Base-by-base conservation (phyloP, 805 yeast genomes). In the Sugiyamaella smithiae region DNA sequence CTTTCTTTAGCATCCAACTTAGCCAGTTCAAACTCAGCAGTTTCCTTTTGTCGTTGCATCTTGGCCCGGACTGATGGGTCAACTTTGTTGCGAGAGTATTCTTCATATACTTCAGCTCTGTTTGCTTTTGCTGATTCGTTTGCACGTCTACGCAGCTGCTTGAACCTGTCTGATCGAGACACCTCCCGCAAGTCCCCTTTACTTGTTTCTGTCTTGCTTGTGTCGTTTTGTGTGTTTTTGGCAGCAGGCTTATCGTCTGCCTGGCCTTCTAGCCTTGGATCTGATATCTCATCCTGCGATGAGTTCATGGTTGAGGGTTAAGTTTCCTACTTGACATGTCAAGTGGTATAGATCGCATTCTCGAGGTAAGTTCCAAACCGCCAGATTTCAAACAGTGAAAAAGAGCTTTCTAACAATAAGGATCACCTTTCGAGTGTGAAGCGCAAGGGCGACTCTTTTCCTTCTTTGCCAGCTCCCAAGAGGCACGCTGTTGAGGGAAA, bases 1-100 rank as follows among this genome's bases (percentile, higher is more conserved):
- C 57, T 58, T 9, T 67, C 71, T 28, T 60, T 53, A 2, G 66
- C 55, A 24, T 69, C 73, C n/a, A 61, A 43, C 46, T 65, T 64
- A 2, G 70, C 71, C 2, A 68, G 57, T 49, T 72, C 75, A 8
- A 65, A 63, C 37, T 68, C 65, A 2, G 74, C 78, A 22, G 60
- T 60, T 12, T 60, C 66, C 46, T 67, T 64, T 32, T 65, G 65
- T 19, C 65, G 62, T 4, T 63, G 68, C 16, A 63, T 49, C 24
- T 63, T 62, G 28, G 67, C 63, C 19, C 58, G 54, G 4, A 56
- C 56, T 29, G 54, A 51, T 1, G 52, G 57, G 9, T 66, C 62
- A 5, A 54, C 50, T 37, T 58, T 57, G 38, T 57, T 53, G 40
- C 54, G 47, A 49, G 61, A 64, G 45, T 64, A 60, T 22, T 72